A percentile compares a stretch with the other conserved stretches of the same genome.
These are phyloP conservation scores for Lentinus brumalis DNA, from an alignment of 768 basidiomycete species.

Conservation along the genomic window DNA sequence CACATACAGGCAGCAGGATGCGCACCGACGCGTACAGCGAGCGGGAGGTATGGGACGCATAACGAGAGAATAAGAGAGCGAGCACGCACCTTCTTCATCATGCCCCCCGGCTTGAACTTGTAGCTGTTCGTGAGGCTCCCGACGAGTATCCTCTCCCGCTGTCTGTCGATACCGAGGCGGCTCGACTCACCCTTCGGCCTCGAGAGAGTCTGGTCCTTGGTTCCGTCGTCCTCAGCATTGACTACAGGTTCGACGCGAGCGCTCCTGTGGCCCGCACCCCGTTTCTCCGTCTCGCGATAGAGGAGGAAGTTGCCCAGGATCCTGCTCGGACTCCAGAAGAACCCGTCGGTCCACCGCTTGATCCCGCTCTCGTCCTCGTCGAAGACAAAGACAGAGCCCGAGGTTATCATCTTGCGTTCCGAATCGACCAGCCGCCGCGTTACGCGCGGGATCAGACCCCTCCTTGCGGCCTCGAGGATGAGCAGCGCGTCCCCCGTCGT, in stretches of 20 bases:
- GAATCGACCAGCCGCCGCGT: slow-evolving; percentile 90
- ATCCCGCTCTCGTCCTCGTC: slow-evolving; percentile 97
- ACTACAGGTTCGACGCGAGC: slow-evolving; percentile 46
- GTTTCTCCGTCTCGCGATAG: slow-evolving; percentile 92
- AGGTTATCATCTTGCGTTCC: slow-evolving; percentile 90
- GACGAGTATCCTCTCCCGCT: slow-evolving; percentile 79
- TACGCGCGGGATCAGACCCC: slow-evolving; percentile 89
- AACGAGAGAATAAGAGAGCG: background rate
- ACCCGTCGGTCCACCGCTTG: slow-evolving; percentile 98
- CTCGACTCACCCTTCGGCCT: slow-evolving; percentile 60
- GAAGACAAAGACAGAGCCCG: slow-evolving; percentile 94
- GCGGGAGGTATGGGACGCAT: background rate
- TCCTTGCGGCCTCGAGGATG: slow-evolving; percentile 90
- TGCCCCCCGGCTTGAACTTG: slow-evolving; percentile 90
- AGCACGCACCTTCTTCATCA: slow-evolving; percentile 91
- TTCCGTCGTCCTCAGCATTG: slow-evolving; percentile 34
- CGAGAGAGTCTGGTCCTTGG: slow-evolving; percentile 51
- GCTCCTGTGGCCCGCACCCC: slow-evolving; percentile 64
- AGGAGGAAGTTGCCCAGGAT: slow-evolving; percentile 95
- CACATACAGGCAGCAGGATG: background rate
- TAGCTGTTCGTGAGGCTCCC: slow-evolving; percentile 92
- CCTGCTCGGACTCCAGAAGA: slow-evolving; percentile 91
- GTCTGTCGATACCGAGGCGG: slow-evolving; percentile 58
- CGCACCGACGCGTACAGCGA: background rate
- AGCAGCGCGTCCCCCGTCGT: slow-evolving; percentile 95